Base-by-base conservation (phyloP, 306 rosid species). In the Benincasa hispida region DNA sequence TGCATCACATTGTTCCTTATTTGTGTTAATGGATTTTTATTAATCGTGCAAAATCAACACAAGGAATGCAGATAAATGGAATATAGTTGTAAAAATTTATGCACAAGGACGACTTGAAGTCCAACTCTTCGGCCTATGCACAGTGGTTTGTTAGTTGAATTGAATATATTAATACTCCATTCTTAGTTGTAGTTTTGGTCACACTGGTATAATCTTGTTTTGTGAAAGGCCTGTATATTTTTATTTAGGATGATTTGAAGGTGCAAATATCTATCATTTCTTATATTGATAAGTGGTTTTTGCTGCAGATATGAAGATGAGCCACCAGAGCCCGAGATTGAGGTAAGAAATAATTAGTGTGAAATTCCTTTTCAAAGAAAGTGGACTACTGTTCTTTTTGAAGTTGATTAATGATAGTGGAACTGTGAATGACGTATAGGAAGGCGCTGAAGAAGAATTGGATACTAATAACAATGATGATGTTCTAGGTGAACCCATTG, bases 251-350 rank as follows among this genome's bases (percentile, higher is more conserved):
- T 12, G 30, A 66, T 66, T 67, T 30, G 74, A 41, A 39, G 32
- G 54, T 21, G 10, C 54, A 21, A 39, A 22, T 42, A 42, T 27
- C 25, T 47, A 50, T 50, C 61, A 50, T 45, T 27, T 51, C 11
- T 51, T 50, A 3, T 72, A 30, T 18, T 72, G 10, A 51, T 50
- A 28, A 28, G 3, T 21, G 25, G 2, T 48, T 53, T 22, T 80
- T 10, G 78, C 6, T 77, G 79, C 87, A 93, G 98, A 68, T 93
- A 91, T 56, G 93, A 88, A 41, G 98, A 93, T 41, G 98, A 93
- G 77, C 97, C 98, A 0, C 81, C 80, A 5, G 98, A 93, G 85
- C 98, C 97, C 8, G 96, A 91, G 73, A 87, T 91, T 35, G 98
- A 93, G 86, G 98, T 89, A 74, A 51, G 81, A 8, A 54, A 17